These are phyloP conservation scores for Kluyveromyces sp. DNA, from an alignment of 1,139 yeast species.

Conservation along the genomic window DNA sequence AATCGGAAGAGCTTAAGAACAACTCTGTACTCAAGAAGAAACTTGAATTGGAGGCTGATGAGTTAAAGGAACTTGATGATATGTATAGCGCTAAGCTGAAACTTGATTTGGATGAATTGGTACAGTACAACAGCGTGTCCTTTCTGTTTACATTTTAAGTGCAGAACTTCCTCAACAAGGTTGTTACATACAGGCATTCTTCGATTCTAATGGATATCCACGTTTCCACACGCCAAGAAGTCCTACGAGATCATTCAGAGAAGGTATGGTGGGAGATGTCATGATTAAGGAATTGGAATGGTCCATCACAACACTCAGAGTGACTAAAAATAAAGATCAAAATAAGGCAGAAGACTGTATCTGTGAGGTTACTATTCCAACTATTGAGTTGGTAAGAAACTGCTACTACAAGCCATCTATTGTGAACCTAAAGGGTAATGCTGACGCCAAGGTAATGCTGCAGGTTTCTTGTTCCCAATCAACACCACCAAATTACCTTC, in stretches of 20 bases:
- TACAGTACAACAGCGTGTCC: constrained; percentile 59
- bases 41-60: constrained; percentile 27
- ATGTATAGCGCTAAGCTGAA: constrained; percentile 43
- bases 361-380: constrained; percentile 61
- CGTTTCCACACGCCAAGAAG: constrained; percentile 49
- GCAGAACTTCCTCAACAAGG: constrained; percentile 48
- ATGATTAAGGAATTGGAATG: constrained; percentile 68
- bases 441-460: constrained; percentile 44
- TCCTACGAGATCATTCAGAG: constrained; percentile 34
- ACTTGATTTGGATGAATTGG: constrained; percentile 55
- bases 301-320: constrained; percentile 58
- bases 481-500: constrained; percentile 54
- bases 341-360: constrained; percentile 51
- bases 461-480: constrained; percentile 75
- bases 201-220: constrained; percentile 65
- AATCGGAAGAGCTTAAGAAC: constrained; percentile 17
- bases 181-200: constrained; percentile 60
- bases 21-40: constrained; percentile 22
- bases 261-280: constrained; percentile 60
- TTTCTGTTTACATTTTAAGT: constrained; percentile 57
- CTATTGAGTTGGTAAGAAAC: constrained; percentile 56
- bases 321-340: constrained; percentile 45
- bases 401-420: constrained; percentile 55
- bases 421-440: constrained; percentile 44
- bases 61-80: constrained; percentile 33